Evolutionary conservation across 805 yeast species (phyloP).

Genomic region (Priceomyces haplophilus): DNA sequence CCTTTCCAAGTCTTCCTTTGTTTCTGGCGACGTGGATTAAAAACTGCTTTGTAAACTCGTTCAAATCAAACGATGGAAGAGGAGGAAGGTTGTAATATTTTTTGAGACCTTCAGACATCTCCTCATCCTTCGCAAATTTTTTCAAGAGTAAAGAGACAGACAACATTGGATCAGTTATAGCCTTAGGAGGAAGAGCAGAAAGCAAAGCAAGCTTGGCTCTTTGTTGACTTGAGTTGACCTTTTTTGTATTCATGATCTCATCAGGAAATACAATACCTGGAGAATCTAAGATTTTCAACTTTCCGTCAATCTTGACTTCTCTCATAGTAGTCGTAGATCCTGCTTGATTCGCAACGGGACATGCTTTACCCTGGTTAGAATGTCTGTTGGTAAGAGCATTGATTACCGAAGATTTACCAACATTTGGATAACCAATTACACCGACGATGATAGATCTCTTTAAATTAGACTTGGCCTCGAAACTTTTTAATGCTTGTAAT

Average conservation of each 20-base stretch:
- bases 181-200: conserved; percentile 86
- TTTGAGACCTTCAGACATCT: conserved; percentile 75
- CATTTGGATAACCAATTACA: conserved; percentile 94
- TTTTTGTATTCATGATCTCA: conserved; percentile 36
- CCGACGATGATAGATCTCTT: conserved; percentile 91
- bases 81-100: conserved; percentile 77
- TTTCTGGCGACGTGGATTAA: conserved; percentile 90
- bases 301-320: conserved; percentile 88
- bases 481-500: conserved; percentile 78
- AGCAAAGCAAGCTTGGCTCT: conserved; percentile 86
- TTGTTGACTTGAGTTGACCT: conserved; percentile 55
- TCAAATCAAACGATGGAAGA: conserved; percentile 64
- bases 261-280: conserved; percentile 98
- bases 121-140: conserved; percentile 67
- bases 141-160: conserved; percentile 77
- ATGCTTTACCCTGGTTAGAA: conserved; percentile 67
- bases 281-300: conserved; percentile 84
- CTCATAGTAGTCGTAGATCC: conserved; percentile 93
- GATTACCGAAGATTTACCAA: conserved; percentile 89
- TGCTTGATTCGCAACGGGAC: conserved; percentile 97
- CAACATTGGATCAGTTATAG: conserved; percentile 77
- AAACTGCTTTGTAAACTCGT: conserved; percentile 79
- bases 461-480: conserved; percentile 76
- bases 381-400: conserved; percentile 84
- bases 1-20: conserved; percentile 87